Base-by-base conservation (phyloP, 345 rosid species). In the Gossypium anomalum region DNA sequence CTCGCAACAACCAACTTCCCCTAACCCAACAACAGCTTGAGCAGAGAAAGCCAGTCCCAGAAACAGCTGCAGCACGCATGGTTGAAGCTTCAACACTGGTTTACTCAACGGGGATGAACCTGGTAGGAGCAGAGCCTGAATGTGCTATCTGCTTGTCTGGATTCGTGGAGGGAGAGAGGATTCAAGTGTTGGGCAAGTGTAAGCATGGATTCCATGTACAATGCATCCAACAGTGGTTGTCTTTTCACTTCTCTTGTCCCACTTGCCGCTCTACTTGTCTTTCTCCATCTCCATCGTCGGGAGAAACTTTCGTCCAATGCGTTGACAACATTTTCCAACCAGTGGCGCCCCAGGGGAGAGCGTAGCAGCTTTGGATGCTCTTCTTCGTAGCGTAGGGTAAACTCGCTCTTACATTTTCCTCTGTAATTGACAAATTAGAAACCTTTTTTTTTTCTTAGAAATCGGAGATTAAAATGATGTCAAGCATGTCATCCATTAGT, bases 131-230 rank as follows among this genome's bases (percentile, higher is more conserved):
- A 4, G 83, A 68, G 71, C 85, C 82, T 23, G 97, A 90, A 78
- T 92, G 97, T 71, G 89, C 91, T 0, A 92, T 90, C 19, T 92
- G 97, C 85, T 82, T 92, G 85, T 78, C 82, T 2, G 94, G 88
- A 64, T 92, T 89, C 67, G 83, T 67, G 7, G 85, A 82, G 58
- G 96, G 91, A 14, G 94, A 91, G 13, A 82, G 79, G 6, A 77
- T 92, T 38, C 84, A 85, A 74, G 87, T 89, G 45, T 45, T 92
- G 76, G 88, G 74, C 65, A 79, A 82, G 70, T 92, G 96, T 73
- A 80, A 84, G 3, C 96, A 92, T 82, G 93, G 91, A 8, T 92
- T 92, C 78, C 97, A 92, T 79, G 88, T 80, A 27, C 79, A 76
- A 15, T 92, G 97, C 74, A 88, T 92, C 22, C 87, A 86, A 72